These are phyloP conservation scores for Ustulina deusta DNA, from an alignment of 2,329 filamentous ascomycete genomes.

Conservation along the genomic window DNA sequence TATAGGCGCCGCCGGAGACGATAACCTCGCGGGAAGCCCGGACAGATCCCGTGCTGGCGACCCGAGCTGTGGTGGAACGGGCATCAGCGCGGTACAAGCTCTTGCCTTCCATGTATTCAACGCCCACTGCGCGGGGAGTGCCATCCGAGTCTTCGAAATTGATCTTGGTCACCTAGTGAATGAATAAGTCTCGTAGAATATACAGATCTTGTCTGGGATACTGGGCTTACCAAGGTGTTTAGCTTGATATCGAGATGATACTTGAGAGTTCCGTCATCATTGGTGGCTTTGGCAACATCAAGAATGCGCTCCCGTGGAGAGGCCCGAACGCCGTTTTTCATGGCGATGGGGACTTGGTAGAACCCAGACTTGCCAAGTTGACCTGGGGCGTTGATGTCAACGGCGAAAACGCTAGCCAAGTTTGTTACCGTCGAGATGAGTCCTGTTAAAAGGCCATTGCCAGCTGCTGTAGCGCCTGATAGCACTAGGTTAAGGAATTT, in stretches of 20 bases:
- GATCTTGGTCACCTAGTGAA: slow-evolving; percentile 55
- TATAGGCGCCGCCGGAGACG: slow-evolving; percentile 60
- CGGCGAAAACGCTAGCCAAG: slow-evolving; percentile 49
- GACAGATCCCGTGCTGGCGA: slow-evolving; percentile 45
- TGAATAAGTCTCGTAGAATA: slow-evolving; percentile 1
- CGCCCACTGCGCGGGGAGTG: slow-evolving; percentile 54
- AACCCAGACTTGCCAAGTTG: slow-evolving; percentile 54
- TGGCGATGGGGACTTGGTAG: slow-evolving; percentile 66
- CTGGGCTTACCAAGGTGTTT: slow-evolving; percentile 44
- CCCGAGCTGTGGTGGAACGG: slow-evolving; percentile 46
- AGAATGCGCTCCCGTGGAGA: slow-evolving; percentile 65
- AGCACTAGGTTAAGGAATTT: slow-evolving; percentile 60
- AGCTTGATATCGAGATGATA: slow-evolving; percentile 55
- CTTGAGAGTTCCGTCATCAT: slow-evolving; percentile 58
- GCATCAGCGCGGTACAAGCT: slow-evolving; percentile 58
- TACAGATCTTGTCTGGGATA: not conserved
- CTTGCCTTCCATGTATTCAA: slow-evolving; percentile 57
- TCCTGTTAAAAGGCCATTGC: slow-evolving; percentile 51
- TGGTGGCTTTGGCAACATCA: slow-evolving; percentile 60
- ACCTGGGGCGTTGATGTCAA: slow-evolving; percentile 58
- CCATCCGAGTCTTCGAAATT: slow-evolving; percentile 50
- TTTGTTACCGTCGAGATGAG: slow-evolving; percentile 27
- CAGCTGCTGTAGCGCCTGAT: slow-evolving; percentile 60
- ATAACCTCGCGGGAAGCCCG: slow-evolving; percentile 60
- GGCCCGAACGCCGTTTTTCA: slow-evolving; percentile 57